Base-by-base conservation (phyloP, 2,329 filamentous ascomycete genomes). In the Beauveria sp. region DNA sequence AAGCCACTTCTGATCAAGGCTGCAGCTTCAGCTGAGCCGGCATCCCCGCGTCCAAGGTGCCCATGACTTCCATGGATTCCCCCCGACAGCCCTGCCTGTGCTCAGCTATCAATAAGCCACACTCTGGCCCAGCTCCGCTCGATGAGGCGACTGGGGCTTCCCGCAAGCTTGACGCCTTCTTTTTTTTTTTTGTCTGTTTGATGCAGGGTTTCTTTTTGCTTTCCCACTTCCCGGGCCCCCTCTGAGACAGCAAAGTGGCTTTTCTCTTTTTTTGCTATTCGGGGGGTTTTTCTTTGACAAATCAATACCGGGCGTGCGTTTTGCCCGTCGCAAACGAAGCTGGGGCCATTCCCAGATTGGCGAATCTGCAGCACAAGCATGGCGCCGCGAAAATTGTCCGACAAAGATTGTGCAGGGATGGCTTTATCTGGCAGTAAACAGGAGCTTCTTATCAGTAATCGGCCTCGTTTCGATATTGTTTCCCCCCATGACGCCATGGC, bases 121-220 rank as follows among this genome's bases (percentile, higher is more conserved):
- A 34, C 37, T 50, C 7, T 22, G 28, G 34, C 12, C 12, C 55
- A 20, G 18, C 40, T 24, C 47, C 56, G 37, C 56, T 47, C 24
- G 26, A 59, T 34, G 37, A 44, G 24, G 8, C 47, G 24, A 34
- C 24, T 46, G 57, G 48, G 48, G 28, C 48, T 59, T 59, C 48
- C 48, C 57, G 57, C 57, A 34, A 59, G 24, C 56, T 46, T 59
- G 57, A 53, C 47, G 57, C 57, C 48, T 24, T 59, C 12, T 9
- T 47, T 46, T 59, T 47, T 22, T 20, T 52, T 55, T 28, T 16
- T 30, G 22, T 24, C 22, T 46, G 30, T 34, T 34, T 34, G 30
- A 14, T 12, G 30, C 30, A 34, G 10, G 30, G 30, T 14, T 34
- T 37, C 9, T 34, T 26, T 26, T 26, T 26, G 4, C 10, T 37